Conservation (phyloP, 2,329 filamentous ascomycete genomes). For the Botrytis squamosa region DNA sequence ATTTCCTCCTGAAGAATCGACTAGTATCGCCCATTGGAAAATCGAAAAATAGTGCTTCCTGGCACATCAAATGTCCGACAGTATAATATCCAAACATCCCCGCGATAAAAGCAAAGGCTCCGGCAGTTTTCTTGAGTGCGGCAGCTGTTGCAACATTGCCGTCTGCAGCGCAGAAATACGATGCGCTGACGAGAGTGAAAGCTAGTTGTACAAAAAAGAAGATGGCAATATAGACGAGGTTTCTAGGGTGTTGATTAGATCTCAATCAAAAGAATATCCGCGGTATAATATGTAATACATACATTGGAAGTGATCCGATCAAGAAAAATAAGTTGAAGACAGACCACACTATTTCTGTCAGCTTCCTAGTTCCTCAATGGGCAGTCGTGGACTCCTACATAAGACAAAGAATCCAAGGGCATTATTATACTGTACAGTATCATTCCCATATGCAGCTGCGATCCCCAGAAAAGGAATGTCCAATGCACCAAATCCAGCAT, state of each 20-base stretch:
- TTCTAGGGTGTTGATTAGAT: conserved; percentile 27
- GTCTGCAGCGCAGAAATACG: conserved; percentile 48
- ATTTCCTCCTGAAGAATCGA: conserved; percentile 42
- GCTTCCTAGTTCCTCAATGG: background rate
- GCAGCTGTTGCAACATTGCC: conserved; percentile 39
- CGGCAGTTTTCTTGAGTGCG: conserved; percentile 33
- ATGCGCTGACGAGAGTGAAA: conserved; percentile 45
- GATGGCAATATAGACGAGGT: conserved; percentile 49
- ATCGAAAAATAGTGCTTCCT: conserved; percentile 41
- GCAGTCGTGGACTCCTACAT: background rate
- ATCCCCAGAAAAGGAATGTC: conserved; percentile 49
- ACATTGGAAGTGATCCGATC: conserved; percentile 44
- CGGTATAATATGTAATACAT: background rate
- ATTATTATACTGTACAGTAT: conserved; percentile 1
- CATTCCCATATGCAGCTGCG: conserved; percentile 25
- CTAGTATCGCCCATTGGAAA: conserved; percentile 46
- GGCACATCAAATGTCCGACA: conserved; percentile 44
- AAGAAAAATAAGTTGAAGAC: conserved; percentile 40
- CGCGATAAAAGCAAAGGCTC: conserved; percentile 32
- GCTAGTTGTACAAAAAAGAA: conserved; percentile 48
- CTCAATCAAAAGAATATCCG: background rate
- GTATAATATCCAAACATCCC: conserved; percentile 49
- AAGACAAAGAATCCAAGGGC: conserved; percentile 3
- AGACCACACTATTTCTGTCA: background rate
- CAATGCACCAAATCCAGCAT: conserved; percentile 50